Base-by-base conservation (phyloP, 2,329 filamentous ascomycete species). In the Aphanocladium album region DNA sequence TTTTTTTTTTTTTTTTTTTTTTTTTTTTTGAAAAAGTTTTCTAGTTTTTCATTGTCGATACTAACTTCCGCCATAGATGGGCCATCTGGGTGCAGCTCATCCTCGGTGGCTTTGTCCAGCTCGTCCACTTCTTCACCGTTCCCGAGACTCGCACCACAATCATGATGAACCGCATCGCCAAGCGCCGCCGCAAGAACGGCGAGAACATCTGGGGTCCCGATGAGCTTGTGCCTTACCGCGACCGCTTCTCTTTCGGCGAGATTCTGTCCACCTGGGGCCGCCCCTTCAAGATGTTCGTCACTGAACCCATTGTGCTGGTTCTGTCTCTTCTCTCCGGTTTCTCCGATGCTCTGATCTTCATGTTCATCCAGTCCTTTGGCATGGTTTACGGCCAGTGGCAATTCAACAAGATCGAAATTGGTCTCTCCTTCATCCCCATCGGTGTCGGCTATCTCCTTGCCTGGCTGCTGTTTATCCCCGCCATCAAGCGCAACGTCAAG, bases 1-100 rank as follows among this genome's bases (percentile, higher is more conserved):
- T n/a, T n/a, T n/a, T n/a, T n/a, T n/a, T n/a, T n/a, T n/a, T n/a
- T n/a, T n/a, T n/a, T n/a, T n/a, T n/a, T n/a, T n/a, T n/a, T n/a
- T n/a, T n/a, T n/a, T n/a, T n/a, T n/a, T n/a, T n/a, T n/a, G n/a
- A n/a, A n/a, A n/a, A n/a, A n/a, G n/a, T 2, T 33, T 37, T 4
- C 25, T 27, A 49, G 14, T 9, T 21, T 25, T 1, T 9, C 2
- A 46, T 50, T 23, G 45, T 14, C 61, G 66, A 30, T 57, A 68
- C 67, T 47, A 35, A 49, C 5, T 17, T 47, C 1, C 7, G 2
- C 3, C 25, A 11, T 33, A 74, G 72, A 45, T 77, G 88, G 88
- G 85, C 81, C 59, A 92, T 93, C 71, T 95, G 91, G 90, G 89
- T 93, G 62, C 89, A 93, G 73, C 82, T 93, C 64, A 91, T 93